Percentiles rank a stretch among this genome's conserved stretches.
Evolutionary conservation across 2,329 filamentous ascomycete genomes (phyloP).

Genomic region (Beauveria asiatica): DNA sequence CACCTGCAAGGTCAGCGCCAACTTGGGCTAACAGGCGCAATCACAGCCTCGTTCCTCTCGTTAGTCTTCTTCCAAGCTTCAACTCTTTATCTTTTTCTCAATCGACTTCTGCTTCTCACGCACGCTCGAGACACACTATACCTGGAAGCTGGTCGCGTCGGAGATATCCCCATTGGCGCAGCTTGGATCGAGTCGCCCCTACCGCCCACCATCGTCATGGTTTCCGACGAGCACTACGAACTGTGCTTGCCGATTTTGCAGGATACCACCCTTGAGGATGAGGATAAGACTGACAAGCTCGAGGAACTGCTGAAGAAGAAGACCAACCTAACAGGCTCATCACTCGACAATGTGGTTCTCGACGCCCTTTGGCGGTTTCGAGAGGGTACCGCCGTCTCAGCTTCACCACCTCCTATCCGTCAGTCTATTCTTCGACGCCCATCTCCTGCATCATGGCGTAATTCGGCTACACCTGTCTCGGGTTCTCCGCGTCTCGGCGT

Average conservation of each 20-base stretch:
- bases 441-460: slow-evolving; percentile 90
- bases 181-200: not conserved
- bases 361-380: slow-evolving; percentile 85
- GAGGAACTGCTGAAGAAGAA: slow-evolving; percentile 78
- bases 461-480: slow-evolving; percentile 69
- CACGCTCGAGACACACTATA: not conserved
- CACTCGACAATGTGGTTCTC: slow-evolving; percentile 82
- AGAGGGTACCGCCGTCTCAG: slow-evolving; percentile 52
- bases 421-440: slow-evolving; percentile 83
- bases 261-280: slow-evolving; percentile 74
- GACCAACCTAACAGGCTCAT: slow-evolving; percentile 64
- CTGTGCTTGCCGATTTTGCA: slow-evolving; percentile 83
- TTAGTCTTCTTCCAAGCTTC: not conserved
- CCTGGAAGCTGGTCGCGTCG: not conserved
- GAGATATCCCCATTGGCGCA: not conserved
- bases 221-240: slow-evolving; percentile 88
- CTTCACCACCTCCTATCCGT: slow-evolving; percentile 76
- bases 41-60: not conserved
- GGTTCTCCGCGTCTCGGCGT: slow-evolving; percentile 76
- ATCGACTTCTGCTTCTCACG: not conserved
- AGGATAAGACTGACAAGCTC: slow-evolving; percentile 88
- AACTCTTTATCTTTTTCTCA: not conserved
- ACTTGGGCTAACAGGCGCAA: not conserved
- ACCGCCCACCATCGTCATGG: slow-evolving; percentile 51
- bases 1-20: not conserved